A percentile compares a stretch with the other conserved stretches of the same genome.
These are phyloP conservation scores for Dipodascopsis tothii DNA, from an alignment of 805 yeast genomes.

Conservation along the genomic window DNA sequence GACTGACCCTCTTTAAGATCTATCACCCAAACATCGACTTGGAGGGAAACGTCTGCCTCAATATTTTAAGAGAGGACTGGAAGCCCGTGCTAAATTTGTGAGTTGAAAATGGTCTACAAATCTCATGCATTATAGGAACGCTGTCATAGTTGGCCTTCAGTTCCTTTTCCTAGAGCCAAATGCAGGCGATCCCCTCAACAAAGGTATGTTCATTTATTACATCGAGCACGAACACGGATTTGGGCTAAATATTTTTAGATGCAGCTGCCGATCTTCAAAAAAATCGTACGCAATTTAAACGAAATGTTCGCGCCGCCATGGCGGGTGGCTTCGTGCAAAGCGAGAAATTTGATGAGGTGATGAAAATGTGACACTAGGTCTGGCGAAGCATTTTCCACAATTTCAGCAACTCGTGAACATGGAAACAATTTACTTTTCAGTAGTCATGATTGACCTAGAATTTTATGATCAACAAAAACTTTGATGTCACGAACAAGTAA, in stretches of 20 bases:
- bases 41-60: conserved; percentile 85
- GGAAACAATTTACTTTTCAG: no score
- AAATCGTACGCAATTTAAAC: conserved; percentile 43
- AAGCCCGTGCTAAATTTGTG: conserved; percentile 74
- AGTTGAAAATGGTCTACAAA: conserved; percentile 2
- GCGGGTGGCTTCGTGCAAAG: conserved; percentile 58
- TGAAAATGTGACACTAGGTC: neutral
- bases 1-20: conserved; percentile 38
- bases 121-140: conserved; percentile 34
- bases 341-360: conserved; percentile 56
- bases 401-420: neutral
- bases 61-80: conserved; percentile 93
- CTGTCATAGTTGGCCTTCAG: conserved; percentile 76
- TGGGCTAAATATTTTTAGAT: conserved; percentile 9
- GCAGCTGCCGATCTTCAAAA: conserved; percentile 30
- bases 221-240: neutral
- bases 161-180: conserved; percentile 85
- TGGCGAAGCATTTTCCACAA: neutral
- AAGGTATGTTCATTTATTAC: conserved; percentile 33
- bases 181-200: conserved; percentile 85
- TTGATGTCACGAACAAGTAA: neutral
- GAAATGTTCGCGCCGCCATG: conserved; percentile 58
- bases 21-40: conserved; percentile 92
- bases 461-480: neutral
- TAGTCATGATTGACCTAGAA: no score